A percentile compares a stretch with the other conserved stretches of the same genome.
These are phyloP conservation scores for Argentina anserina DNA, from an alignment of 306 rosid genomes.

Conservation along the genomic window DNA sequence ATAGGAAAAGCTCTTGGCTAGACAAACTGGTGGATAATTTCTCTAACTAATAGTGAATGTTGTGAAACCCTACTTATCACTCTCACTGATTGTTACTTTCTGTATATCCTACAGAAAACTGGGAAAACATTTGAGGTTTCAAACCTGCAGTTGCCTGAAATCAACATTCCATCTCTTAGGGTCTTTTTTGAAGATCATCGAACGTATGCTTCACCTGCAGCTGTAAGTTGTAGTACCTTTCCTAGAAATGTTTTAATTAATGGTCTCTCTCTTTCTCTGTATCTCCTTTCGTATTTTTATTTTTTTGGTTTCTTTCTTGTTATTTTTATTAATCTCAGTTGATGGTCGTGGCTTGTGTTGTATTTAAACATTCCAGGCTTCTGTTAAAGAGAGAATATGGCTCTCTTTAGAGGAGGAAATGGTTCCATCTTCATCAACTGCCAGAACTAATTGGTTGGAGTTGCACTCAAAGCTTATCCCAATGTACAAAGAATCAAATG, in stretches of 20 bases:
- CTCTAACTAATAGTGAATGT: background rate
- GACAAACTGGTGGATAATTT: background rate
- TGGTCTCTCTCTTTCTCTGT: background rate
- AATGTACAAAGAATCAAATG: slow-evolving; percentile 55
- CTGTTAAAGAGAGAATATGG: slow-evolving; percentile 72
- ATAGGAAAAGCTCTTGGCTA: background rate
- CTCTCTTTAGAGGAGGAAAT: slow-evolving; percentile 89
- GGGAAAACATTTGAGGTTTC: slow-evolving; percentile 73
- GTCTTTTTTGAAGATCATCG: slow-evolving; percentile 85
- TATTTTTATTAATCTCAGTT: background rate
- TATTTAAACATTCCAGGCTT: slow-evolving; percentile 53
- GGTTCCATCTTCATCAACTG: slow-evolving; percentile 61
- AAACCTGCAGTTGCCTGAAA: slow-evolving; percentile 80
- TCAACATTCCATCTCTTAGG: slow-evolving; percentile 76
- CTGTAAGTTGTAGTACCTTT: slow-evolving; percentile 56
- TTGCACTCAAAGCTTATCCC: slow-evolving; percentile 70
- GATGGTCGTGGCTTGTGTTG: too few species aligned
- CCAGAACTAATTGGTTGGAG: slow-evolving; percentile 87
- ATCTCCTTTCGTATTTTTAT: background rate
- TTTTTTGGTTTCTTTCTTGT: background rate
- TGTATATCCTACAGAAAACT: slow-evolving; percentile 50
- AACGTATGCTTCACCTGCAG: slow-evolving; percentile 83
- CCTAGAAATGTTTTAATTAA: background rate
- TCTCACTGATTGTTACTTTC: background rate
- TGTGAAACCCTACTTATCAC: background rate